Base-by-base conservation (phyloP, 2,329 filamentous ascomycete species). In the Aspergillus sp. region DNA sequence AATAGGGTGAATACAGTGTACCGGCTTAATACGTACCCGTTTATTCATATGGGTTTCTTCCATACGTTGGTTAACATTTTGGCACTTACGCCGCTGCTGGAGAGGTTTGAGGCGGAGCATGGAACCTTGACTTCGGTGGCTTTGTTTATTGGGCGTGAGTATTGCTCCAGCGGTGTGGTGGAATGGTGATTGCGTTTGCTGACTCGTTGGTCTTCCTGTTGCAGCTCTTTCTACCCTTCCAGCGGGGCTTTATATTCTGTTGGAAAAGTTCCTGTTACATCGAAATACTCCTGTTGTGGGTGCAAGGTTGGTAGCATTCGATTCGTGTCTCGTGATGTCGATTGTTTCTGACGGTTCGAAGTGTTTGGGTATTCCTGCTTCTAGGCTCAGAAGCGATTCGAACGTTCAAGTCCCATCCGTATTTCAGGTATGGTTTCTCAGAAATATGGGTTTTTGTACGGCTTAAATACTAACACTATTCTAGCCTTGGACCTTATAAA, bases 331-430 rank as follows among this genome's bases (percentile, higher is more conserved):
- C 34, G 4, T 28, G 40, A 45, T 30, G 48, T 29, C 29, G 8
- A n/a, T 39, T 26, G 38, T 19, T 39, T 48, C 52, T 58, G 43
- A 50, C 52, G 46, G 39, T 41, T 27, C 29, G 36, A 5, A 95
- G 90, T 66, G 79, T 96, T 47, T 96, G 91, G 88, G 85, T 94
- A 0, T 96, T 97, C 65, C 77, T 95, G 28, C 77, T 98, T 26
- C 76, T 97, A 33, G 85, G 83, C 38, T 81, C 85, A 53, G 91
- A 97, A 68, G 83, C 88, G 4, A 85, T 96, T 54, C 87, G 89
- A 64, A 90, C 87, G 2, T 91, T 86, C 67, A 83, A 82, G 57
- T 76, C 81, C 30, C 89, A 94, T 61, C 93, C 93, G 0, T 77
- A 85, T 62, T 83, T 96, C 55, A 79, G 66, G 76, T 78, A 70